Evolutionary conservation across 2,329 filamentous ascomycete genomes (phyloP), one percentile per base, ranked within the genome.

Genomic region (Pseudopyrenochaeta lycopersici): DNA sequence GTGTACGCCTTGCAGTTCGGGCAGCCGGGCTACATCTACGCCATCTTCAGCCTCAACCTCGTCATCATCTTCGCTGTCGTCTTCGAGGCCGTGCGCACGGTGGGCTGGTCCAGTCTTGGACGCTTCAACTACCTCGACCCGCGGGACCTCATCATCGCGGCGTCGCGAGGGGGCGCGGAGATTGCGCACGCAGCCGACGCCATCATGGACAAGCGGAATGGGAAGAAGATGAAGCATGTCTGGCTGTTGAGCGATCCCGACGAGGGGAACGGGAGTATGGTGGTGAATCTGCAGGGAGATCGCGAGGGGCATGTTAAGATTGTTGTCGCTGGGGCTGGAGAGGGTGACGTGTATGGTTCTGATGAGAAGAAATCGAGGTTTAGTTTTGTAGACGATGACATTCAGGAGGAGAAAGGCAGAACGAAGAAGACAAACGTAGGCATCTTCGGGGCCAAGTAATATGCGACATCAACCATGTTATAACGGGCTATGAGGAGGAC

Each of bases 61-160:
- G 27, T 64, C 47, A 54, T 71, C 41, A 56, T 72, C 18, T 23
- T 67, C 11, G 57, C 61, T 2, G 64, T 70, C n/a, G 27, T 61
- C n/a, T 56, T 46, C 11, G 67, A 73, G 45, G 58, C 59, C 1
- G 33, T 63, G 10, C 60, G 68, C 7, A 73, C 67, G 9, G 45
- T 51, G 1, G 67, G 58, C 23, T 73, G 70, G 70, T 43, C 40
- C 14, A 29, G 10, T 3, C 56, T 73, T 17, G 56, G 64, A 10
- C 52, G 56, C 36, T 73, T 70, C 51, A 66, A 71, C 42, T 70
- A 71, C 46, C 63, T 71, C 9, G 68, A 73, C 57, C 65, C 66
- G 2, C 54, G 63, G 11, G 64, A 68, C 49, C 57, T 72, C n/a
- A 64, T 72, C 43, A 55, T 71, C 23, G 67, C 66, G 2, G 67